These are phyloP conservation scores for Quercus suber DNA, from an alignment of 306 rosid genomes.

Conservation along the genomic window DNA sequence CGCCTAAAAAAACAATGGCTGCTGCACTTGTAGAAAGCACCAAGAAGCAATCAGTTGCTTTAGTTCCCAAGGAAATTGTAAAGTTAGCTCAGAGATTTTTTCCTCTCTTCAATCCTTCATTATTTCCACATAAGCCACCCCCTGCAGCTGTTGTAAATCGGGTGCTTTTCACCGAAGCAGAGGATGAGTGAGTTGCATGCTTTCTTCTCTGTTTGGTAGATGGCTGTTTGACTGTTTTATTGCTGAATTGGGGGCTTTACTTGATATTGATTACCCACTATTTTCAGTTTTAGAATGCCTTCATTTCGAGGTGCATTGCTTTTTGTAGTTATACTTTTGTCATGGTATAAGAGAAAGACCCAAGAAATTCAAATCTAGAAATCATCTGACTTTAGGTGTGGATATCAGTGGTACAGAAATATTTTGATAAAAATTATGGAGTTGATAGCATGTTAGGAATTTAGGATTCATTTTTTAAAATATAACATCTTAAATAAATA, in stretches of 20 bases:
- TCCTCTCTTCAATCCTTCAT: slow-evolving; percentile 73
- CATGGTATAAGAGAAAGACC: background rate
- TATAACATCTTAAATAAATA: background rate
- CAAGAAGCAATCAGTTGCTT: slow-evolving; percentile 85
- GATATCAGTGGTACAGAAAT: background rate
- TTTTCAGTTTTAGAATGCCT: background rate
- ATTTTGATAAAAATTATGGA: background rate
- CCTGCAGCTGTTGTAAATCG: slow-evolving; percentile 68
- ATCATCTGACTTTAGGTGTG: background rate
- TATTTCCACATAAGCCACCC: slow-evolving; percentile 94
- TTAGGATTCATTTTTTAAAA: background rate
- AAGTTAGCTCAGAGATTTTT: slow-evolving; percentile 65
- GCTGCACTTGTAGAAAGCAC: slow-evolving; percentile 89
- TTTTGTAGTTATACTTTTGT: background rate
- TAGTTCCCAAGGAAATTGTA: slow-evolving; percentile 81
- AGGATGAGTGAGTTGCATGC: slow-evolving; percentile 83
- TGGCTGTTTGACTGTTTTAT: slow-evolving; percentile 2
- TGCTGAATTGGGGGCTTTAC: slow-evolving; percentile 2
- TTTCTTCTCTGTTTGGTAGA: slow-evolving; percentile 10
- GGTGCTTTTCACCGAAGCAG: slow-evolving; percentile 92
- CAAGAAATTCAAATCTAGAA: background rate
- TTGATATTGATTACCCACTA: slow-evolving; percentile 9
- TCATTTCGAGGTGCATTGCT: background rate
- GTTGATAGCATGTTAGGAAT: background rate
- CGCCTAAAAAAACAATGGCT: slow-evolving; percentile 87